Percentiles rank a stretch among this genome's conserved stretches.
Evolutionary conservation across 140 eudicot genomes (phyloP).

Genomic region (Ambrosia hybrid): DNA sequence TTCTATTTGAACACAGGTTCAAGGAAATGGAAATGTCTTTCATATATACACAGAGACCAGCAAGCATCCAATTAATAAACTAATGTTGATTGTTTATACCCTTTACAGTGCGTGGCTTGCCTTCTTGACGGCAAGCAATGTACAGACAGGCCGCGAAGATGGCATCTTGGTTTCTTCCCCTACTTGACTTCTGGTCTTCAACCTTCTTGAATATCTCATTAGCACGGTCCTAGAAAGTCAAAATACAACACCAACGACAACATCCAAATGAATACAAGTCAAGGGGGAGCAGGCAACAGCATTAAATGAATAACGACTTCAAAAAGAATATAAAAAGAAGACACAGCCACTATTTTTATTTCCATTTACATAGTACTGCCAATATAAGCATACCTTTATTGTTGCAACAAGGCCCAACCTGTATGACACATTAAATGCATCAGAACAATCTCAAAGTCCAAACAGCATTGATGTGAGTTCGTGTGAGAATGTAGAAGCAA

Average conservation of each 20-base stretch:
- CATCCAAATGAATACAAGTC: not conserved
- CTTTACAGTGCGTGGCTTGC: conserved; percentile 60
- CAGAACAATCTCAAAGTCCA: conserved; percentile 21
- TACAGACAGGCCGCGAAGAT: conserved; percentile 58
- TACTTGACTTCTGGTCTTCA: conserved; percentile 61
- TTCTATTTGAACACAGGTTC: conserved; percentile 44
- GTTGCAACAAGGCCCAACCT: conserved; percentile 74
- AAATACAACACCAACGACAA: not conserved
- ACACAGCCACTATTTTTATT: not conserved
- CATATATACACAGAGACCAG: conserved; percentile 13
- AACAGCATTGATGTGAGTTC: not conserved
- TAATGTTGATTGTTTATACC: conserved; percentile 33
- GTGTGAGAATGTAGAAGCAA: not conserved
- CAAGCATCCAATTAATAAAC: conserved; percentile 11
- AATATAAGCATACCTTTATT: conserved; percentile 42
- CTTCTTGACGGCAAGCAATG: conserved; percentile 68
- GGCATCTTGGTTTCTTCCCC: conserved; percentile 67
- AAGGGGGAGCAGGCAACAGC: not conserved
- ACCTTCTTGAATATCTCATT: conserved; percentile 69
- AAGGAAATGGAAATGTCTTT: conserved; percentile 8
- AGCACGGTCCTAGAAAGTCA: conserved; percentile 51
- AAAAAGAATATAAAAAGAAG: not conserved
- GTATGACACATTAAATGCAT: conserved; percentile 24
- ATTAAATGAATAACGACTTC: not conserved
- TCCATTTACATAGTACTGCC: not conserved